phyloP scores from a whole-genome alignment of 2,329 filamentous ascomycete genomes.

The Talaromyces islandicus region DNA sequence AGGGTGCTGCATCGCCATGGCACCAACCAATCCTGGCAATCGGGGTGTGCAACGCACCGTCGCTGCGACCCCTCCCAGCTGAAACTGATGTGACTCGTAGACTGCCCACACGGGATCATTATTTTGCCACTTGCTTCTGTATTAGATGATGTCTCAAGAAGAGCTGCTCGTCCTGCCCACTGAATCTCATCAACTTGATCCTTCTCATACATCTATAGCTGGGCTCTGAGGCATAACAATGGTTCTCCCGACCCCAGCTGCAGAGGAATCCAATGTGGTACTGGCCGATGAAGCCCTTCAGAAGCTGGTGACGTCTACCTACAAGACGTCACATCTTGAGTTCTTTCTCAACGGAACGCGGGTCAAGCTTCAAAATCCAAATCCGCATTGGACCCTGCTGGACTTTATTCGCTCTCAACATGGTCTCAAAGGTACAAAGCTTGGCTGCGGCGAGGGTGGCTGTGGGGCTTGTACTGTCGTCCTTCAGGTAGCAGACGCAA shows the following conservation, averaged over 20 bases:
- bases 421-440: conserved; percentile 89
- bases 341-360: conserved; percentile 96
- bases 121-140: too few relatives aligned
- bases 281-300: not conserved
- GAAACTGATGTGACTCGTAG: too few relatives aligned
- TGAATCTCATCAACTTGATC: not conserved
- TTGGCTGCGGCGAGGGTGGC: conserved; percentile 93
- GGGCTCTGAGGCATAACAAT: not conserved
- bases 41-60: too few relatives aligned
- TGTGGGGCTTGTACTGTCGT: conserved; percentile 94
- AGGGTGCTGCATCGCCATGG: too few relatives aligned
- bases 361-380: conserved; percentile 76
- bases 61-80: too few relatives aligned
- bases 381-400: conserved; percentile 85
- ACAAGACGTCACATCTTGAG: not conserved
- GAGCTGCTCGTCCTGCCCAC: not conserved
- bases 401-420: conserved; percentile 70
- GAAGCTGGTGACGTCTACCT: not conserved
- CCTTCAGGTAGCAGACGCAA: conserved; percentile 20
- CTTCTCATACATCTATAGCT: not conserved
- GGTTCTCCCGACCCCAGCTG: not conserved
- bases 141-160: too few relatives aligned
- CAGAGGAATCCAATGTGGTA: not conserved
- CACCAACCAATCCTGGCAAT: too few relatives aligned
- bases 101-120: too few relatives aligned